These are phyloP conservation scores for Solanum etuberosum DNA, from an alignment of 257 asterid species.

Conservation along the genomic window DNA sequence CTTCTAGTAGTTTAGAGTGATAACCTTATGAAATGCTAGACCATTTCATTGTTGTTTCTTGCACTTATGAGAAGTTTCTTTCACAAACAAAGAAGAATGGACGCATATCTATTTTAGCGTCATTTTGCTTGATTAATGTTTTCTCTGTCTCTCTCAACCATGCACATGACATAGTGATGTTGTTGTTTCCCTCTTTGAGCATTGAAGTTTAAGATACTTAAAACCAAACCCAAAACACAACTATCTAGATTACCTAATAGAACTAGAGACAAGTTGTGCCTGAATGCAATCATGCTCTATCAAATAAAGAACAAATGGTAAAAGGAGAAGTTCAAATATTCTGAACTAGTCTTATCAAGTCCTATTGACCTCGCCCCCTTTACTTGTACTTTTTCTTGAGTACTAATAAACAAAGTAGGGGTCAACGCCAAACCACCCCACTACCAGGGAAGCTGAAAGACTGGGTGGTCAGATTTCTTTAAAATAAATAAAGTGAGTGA, in stretches of 20 bases:
- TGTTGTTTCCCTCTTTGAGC: background rate
- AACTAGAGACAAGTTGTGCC: background rate
- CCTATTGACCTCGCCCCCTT: background rate
- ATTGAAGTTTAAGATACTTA: background rate
- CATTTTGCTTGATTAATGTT: background rate
- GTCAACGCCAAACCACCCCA: background rate
- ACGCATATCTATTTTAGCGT: background rate
- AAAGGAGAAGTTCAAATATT: background rate
- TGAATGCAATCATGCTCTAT: background rate
- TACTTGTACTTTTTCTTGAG: background rate
- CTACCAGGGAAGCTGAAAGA: background rate
- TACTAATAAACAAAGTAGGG: background rate
- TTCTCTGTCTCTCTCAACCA: background rate
- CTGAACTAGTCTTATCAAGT: background rate
- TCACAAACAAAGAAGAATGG: background rate
- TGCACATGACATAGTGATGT: background rate
- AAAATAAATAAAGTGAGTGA: background rate
- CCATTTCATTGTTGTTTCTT: background rate
- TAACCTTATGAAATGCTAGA: background rate
- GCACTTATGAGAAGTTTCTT: background rate
- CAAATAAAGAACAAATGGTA: background rate
- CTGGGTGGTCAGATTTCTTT: background rate
- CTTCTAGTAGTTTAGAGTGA: background rate
- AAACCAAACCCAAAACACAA: background rate
- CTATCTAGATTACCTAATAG: background rate